phyloP scores from a whole-genome alignment of 352 stramenopile genomes.

The Phytophthora aleatoria region DNA sequence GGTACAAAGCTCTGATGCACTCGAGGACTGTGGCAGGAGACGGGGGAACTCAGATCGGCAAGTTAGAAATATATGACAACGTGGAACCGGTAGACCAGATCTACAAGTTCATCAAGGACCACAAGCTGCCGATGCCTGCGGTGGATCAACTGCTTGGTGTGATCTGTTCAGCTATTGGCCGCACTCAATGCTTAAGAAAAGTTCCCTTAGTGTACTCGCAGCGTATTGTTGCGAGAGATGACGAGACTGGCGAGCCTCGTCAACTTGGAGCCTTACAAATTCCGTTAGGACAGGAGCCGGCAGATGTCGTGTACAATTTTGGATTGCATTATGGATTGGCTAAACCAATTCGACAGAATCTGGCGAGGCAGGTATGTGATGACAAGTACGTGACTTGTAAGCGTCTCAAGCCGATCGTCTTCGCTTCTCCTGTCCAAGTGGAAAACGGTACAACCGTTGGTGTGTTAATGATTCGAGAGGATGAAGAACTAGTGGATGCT shows the following conservation, averaged over 20 bases:
- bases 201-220: slow-evolving; percentile 60
- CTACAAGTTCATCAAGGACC: slow-evolving; percentile 68
- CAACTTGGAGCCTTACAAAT: slow-evolving; percentile 59
- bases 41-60: slow-evolving; percentile 35
- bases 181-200: slow-evolving; percentile 42
- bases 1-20: slow-evolving; percentile 47
- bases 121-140: slow-evolving; percentile 36
- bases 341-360: slow-evolving; percentile 46
- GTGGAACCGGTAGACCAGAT: slow-evolving; percentile 71
- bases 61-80: slow-evolving; percentile 72
- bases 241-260: slow-evolving; percentile 19
- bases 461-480: slow-evolving; percentile 51
- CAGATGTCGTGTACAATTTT: slow-evolving; percentile 59
- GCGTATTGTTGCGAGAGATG: slow-evolving; percentile 34
- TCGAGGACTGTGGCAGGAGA: slow-evolving; percentile 47
- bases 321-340: slow-evolving; percentile 37
- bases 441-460: slow-evolving; percentile 49
- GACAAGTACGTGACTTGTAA: slow-evolving; percentile 63
- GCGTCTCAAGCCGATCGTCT: slow-evolving; percentile 48
- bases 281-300: slow-evolving; percentile 52
- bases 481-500: slow-evolving; percentile 74
- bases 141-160: slow-evolving; percentile 47
- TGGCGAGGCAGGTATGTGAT: slow-evolving; percentile 54
- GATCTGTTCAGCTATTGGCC: slow-evolving; percentile 40
- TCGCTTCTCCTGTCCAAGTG: slow-evolving; percentile 57